Evolutionary conservation across 345 rosid species (phyloP), one percentile per base, ranked within the genome.

Genomic region (Conringia planisiliqua): DNA sequence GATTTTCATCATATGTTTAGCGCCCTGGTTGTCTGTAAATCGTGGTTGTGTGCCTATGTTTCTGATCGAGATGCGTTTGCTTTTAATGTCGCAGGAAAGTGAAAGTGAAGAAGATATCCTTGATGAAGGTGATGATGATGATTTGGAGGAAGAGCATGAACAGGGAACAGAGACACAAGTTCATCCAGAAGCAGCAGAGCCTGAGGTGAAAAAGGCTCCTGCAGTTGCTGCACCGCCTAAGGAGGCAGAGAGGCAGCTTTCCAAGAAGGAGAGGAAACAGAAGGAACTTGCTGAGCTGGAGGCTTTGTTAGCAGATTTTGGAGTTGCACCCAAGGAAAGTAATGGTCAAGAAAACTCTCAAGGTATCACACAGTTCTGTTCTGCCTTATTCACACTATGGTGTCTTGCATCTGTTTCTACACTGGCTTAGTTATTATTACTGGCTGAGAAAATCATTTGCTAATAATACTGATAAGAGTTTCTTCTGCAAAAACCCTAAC

Each of bases 211-310:
- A 78, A 86, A 75, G 78, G 59, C 80, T 72, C 66, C 83, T 61
- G 86, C 83, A 79, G 84, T 56, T 77, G 68, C 85, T 76, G 79
- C 74, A 22, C 81, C 75, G 10, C 83, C 81, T 10, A 92, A 87
- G 82, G 96, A 90, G 68, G 55, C 93, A 61, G 98, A 90, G 72
- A 92, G 91, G 67, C 93, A 92, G 73, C 98, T 92, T 35, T 88
- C 98, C 5, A 92, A 92, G 80, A 90, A 90, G 78, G 97, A 92
- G 84, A 78, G 77, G 82, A 92, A 90, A 79, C 88, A 86, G 77
- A 92, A 92, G 77, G 97, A 86, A 71, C 97, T 92, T 80, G 97
- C 81, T 29, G 98, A 92, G 80, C 90, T 92, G 40, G 97, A 92
- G 57, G 97, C 95, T 29, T 82, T 92, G 77, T 80, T 90, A 64